Evolutionary conservation across 306 rosid species (phyloP).

Genomic region (Parietaria judaica): DNA sequence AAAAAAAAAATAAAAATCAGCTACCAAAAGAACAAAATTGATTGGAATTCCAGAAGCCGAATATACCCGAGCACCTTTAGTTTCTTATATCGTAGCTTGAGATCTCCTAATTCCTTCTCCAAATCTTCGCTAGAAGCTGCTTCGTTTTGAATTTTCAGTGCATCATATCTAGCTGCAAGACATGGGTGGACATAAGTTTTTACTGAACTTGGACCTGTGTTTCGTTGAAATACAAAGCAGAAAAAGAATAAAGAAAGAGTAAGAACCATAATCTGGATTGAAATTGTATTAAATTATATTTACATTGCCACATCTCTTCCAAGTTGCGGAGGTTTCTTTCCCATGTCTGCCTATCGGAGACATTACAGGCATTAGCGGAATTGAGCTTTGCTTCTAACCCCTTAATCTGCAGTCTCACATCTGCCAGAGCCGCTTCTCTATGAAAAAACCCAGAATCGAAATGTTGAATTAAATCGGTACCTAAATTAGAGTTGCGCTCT

Average conservation of each 20-base stretch:
- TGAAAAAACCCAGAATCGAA: conserved; percentile 24
- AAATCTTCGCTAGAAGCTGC: conserved; percentile 49
- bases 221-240: conserved; percentile 8
- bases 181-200: conserved; percentile 18
- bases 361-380: conserved; percentile 50
- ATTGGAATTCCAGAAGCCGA: conserved; percentile 5
- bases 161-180: conserved; percentile 75
- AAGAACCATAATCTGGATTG: conserved; percentile 21
- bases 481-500: too few relatives aligned
- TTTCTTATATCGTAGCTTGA: conserved; percentile 55
- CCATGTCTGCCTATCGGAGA: conserved; percentile 83
- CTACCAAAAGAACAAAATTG: conserved; percentile 22
- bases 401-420: conserved; percentile 56
- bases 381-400: conserved; percentile 66
- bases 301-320: conserved; percentile 96
- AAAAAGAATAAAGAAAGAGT: background rate
- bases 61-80: conserved; percentile 52
- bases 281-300: conserved; percentile 11
- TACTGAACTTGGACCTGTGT: background rate
- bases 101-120: conserved; percentile 76
- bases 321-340: conserved; percentile 70
- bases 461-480: too few relatives aligned
- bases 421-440: conserved; percentile 63
- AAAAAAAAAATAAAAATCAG: too few relatives aligned
- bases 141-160: conserved; percentile 73